Evolutionary conservation across 2,329 filamentous ascomycete species (phyloP), one percentile per base, ranked within the genome.

Genomic region (Xylaria arbuscula): DNA sequence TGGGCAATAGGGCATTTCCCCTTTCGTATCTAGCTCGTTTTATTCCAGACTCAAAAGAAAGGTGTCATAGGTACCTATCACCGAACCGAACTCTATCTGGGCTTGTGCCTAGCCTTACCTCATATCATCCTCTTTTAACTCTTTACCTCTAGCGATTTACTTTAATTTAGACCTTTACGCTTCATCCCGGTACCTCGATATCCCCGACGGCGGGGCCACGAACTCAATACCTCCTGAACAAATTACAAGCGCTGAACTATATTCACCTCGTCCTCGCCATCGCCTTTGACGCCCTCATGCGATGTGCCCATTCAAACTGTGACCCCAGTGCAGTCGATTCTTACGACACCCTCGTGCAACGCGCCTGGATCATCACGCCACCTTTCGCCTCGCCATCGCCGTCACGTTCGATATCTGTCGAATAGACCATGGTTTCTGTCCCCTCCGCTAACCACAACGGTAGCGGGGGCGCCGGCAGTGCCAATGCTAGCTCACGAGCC

Each of bases 401-500:
- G 64, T 54, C 54, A 28, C 55, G 17, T 32, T 51, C 68, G 57
- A 60, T n/a, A 55, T 28, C 51, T 58, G 58, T 40, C 42, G 34
- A 53, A 38, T 66, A 62, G 75, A 75, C 70, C 70, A 83, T 83
- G 81, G 82, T 80, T 66, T 79, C 82, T 67, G 79, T 78, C 54
- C 77, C 81, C 71, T 81, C 78, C 65, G 76, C 79, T 68, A 78
- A 78, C 74, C 78, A 80, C 61, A 79, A 77, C 58, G 80, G 80
- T 77, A 74, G 77, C 72, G 80, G 80, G 76, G 76, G 77, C 72
- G 76, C 76, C 56, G 79, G 78, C 56, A 85, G 83, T 75, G 79
- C 82, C 69, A 84, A 84, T 79, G 81, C 81, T 66, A 87, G 83
- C 76, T 82, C 85, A 58, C 83, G 86, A 78, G 85, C 80, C 56